Percentiles rank a stretch among this genome's conserved stretches.
Conservation (phyloP, 108 stramenopile species). For the Stephanodiscus minutulus region DNA sequence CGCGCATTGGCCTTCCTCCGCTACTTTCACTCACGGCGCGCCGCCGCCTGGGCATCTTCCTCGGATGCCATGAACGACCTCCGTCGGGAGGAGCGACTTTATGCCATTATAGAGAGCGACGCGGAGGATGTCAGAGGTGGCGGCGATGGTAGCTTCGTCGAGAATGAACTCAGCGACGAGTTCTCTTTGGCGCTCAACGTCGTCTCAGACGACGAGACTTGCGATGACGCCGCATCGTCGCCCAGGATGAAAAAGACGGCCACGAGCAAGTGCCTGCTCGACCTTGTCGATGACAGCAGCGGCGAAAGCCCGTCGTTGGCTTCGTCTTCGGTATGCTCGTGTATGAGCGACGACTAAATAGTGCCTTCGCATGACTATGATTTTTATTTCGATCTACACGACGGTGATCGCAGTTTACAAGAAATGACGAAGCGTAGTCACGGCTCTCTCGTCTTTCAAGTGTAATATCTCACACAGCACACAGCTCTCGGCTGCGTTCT, state of each 20-base stretch:
- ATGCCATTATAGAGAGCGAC: constrained; percentile 1
- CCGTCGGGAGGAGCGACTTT: not conserved
- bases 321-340: not conserved
- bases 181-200: not conserved
- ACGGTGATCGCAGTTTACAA: no score
- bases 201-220: no score
- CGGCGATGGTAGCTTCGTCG: not conserved
- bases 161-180: no score
- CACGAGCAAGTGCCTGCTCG: not conserved
- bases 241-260: constrained; percentile 6
- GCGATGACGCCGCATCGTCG: not conserved
- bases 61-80: no score
- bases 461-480: no score
- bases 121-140: not conserved
- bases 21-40: constrained; percentile 38
- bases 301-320: not conserved
- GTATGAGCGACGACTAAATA: no score
- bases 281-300: not conserved
- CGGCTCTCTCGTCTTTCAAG: no score
- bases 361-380: no score
- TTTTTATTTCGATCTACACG: no score
- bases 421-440: no score
- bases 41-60: not conserved
- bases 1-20: constrained; percentile 36
- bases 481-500: no score